phyloP scores from a whole-genome alignment of 2,329 filamentous ascomycete species.

The Botryotinia calthae region DNA sequence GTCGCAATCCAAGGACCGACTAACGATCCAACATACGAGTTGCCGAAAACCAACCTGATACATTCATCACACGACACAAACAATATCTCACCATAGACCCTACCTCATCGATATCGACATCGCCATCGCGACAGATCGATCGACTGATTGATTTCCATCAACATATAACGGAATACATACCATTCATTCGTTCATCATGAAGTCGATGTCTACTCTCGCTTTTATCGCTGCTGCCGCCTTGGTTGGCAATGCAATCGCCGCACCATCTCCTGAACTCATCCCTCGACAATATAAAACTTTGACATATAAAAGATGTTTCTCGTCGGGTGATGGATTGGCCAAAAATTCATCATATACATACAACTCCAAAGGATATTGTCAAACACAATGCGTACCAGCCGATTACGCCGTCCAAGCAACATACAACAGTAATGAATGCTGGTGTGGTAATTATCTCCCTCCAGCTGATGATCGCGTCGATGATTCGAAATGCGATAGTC shows the following conservation, averaged over 20 bases:
- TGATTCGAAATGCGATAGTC: slow-evolving; percentile 28
- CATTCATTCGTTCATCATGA: slow-evolving; percentile 30
- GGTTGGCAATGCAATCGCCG: slow-evolving; percentile 25
- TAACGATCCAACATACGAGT: background rate
- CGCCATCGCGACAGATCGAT: slow-evolving; percentile 4
- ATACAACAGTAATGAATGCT: slow-evolving; percentile 33
- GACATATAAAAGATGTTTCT: slow-evolving; percentile 34
- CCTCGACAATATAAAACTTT: slow-evolving; percentile 17
- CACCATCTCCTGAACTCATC: slow-evolving; percentile 11
- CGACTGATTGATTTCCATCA: background rate
- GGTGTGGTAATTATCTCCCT: slow-evolving; percentile 36
- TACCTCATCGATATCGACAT: background rate
- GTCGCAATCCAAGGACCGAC: background rate
- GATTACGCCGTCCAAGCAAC: slow-evolving; percentile 31
- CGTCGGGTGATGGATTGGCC: slow-evolving; percentile 30
- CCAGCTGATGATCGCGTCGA: slow-evolving; percentile 26
- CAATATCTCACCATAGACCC: background rate
- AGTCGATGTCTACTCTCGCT: slow-evolving; percentile 28
- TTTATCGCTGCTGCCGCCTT: slow-evolving; percentile 25
- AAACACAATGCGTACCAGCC: slow-evolving; percentile 26
- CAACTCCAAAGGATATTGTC: slow-evolving; percentile 36
- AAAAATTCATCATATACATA: slow-evolving; percentile 32
- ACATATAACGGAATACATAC: background rate
- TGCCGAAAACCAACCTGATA: background rate
- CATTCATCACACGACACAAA: background rate